Evolutionary conservation across 108 stramenopile species (phyloP), one percentile per base, ranked within the genome.

Genomic region (Skeletonema menzelii): DNA sequence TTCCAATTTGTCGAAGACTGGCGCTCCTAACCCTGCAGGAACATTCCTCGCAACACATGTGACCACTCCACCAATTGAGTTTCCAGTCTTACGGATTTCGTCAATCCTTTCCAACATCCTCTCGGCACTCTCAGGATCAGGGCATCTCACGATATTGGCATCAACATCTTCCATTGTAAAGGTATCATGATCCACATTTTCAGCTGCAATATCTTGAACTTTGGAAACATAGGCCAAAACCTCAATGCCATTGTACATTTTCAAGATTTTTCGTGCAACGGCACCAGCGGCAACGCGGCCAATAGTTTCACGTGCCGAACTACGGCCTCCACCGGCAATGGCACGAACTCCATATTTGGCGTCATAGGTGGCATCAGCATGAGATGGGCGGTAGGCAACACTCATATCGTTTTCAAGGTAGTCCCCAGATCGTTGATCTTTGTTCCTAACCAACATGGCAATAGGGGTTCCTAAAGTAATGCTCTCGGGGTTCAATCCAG

Each of bases 271-370:
- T 56, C 97, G 84, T 27, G 98, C 98, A 72, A 98, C 85, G 8
- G 99, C 99, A 47, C 97, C 99, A 27, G 97, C 99, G 0, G 99
- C 99, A 1, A 99, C 99, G 27, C 99, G 96, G 58, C 98, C 99
- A 77, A 99, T 99, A 13, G 98, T 99, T 79, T 98, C 99, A 20
- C 99, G 89, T 0, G 99, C 99, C 30, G 89, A 90, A 56, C 86
- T 87, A 4, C 99, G 88, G 53, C 99, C 99, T 42, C 98, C 98
- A 44, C 99, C 99, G 13, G 95, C 95, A 62, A 98, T 93, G 55
- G 98, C 97, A 34, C 98, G 89, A 32, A 99, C 95, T 46, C 99
- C 99, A 73, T 98, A 98, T 79, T 98, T 98, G 73, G 96, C 96
- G 85, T 98, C 97, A 76, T 98, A 99, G 28, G 97, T 95, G 22